Evolutionary conservation across 2,329 filamentous ascomycete genomes (phyloP), one percentile per base, ranked within the genome.

Genomic region (Xylaria sp.): DNA sequence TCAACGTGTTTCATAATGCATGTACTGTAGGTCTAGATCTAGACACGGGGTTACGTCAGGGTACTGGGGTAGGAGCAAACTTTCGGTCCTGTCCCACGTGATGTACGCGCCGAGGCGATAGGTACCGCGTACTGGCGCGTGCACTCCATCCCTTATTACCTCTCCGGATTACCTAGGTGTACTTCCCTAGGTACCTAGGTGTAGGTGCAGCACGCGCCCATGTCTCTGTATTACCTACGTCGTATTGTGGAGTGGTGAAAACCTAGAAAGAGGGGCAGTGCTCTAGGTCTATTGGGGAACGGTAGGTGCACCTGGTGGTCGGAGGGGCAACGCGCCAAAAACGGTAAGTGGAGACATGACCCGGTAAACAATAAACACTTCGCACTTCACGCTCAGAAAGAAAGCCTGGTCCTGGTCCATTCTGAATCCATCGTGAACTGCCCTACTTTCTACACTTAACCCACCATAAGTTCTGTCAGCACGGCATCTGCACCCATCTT

Each of bases 361-460:
- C 48, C 25, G 19, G 56, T 59, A 59, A 59, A 59, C 56, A 59
- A 53, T 46, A 58, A 54, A 54, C 49, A 56, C n/a, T n/a, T n/a
- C n/a, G n/a, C 54, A 48, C 54, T 23, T 29, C 33, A 57, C 44
- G 54, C 44, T 35, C 40, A 10, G 51, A 19, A 37, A 41, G 43
- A 35, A 58, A 53, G 40, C 56, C 48, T 13, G 37, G 47, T 35
- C 53, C 59, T 23, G 48, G 35, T 53, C 58, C 27, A 41, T 52
- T 40, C 49, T 31, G 37, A 46, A 25, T 56, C 60, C 49, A 62
- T 62, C 60, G 37, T 44, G 49, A 41, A 47, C 27, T 41, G 40
- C 19, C 31, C 35, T 27, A 27, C 48, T 38, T 52, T 40, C 31
- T 11, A 47, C 40, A 51, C 37, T 13, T 23, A 38, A 44, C 23